phyloP scores from a whole-genome alignment of 208 protist genomes.

The Trypanosoma brucei region DNA sequence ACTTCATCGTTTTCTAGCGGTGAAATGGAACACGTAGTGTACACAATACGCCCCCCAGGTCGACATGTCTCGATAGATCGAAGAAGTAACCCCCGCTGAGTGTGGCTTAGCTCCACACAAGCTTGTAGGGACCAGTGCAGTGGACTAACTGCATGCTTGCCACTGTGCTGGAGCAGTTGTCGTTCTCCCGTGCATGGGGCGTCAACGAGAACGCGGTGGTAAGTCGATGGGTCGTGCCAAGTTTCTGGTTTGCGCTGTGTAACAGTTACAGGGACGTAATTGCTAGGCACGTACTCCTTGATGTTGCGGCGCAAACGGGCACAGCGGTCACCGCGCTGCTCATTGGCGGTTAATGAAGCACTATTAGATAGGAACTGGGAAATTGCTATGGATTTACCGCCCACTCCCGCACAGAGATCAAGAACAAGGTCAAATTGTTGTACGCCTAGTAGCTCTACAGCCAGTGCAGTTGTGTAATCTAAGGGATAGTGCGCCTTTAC shows the following conservation, averaged over 20 bases:
- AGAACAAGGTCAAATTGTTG: conserved; percentile 67
- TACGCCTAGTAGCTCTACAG: conserved; percentile 77
- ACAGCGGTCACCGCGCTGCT: conserved; percentile 52
- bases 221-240: conserved; percentile 61
- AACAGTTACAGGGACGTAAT: conserved; percentile 50
- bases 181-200: conserved; percentile 92
- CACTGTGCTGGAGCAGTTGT: conserved; percentile 75
- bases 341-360: conserved; percentile 71
- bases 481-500: conserved; percentile 74
- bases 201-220: conserved; percentile 85
- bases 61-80: conserved; percentile 74
- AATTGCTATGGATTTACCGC: conserved; percentile 75
- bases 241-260: conserved; percentile 69
- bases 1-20: conserved; percentile 87
- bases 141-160: conserved; percentile 25
- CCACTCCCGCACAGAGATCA: conserved; percentile 78
- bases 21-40: conserved; percentile 90
- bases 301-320: conserved; percentile 63
- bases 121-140: conserved; percentile 51
- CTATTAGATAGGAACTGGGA: conserved; percentile 68
- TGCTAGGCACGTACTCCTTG: conserved; percentile 62
- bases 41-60: conserved; percentile 80
- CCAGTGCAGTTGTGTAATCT: conserved; percentile 68
- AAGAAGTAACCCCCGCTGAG: conserved; percentile 67
- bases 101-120: conserved; percentile 26